These are phyloP conservation scores for Fusarium sp. DNA, from an alignment of 2,329 filamentous ascomycete species.

Conservation along the genomic window DNA sequence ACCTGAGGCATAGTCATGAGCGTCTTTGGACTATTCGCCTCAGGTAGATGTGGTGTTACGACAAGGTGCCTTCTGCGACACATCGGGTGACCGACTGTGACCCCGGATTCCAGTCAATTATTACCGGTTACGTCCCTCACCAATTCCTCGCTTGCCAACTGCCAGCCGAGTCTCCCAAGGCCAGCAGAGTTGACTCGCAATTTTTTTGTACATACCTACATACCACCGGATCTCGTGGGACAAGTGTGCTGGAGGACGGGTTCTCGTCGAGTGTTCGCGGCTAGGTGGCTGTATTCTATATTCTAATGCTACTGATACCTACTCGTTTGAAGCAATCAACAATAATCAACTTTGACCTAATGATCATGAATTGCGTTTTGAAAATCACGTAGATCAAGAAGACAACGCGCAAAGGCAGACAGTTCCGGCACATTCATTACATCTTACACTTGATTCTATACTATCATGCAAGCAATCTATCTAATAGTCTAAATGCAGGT, in stretches of 20 bases:
- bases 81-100: slow-evolving; percentile 47
- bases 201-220: slow-evolving; percentile 43
- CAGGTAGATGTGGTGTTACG: slow-evolving; percentile 42
- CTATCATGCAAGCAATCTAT: not conserved
- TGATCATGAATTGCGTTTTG: too few relatives aligned
- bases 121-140: slow-evolving; percentile 40
- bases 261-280: slow-evolving; percentile 47
- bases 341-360: not conserved
- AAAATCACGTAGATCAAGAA: too few relatives aligned
- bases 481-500: not conserved
- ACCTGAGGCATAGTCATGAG: slow-evolving; percentile 35
- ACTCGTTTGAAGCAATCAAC: slow-evolving; percentile 45
- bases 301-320: slow-evolving; percentile 52
- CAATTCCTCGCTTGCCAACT: slow-evolving; percentile 35
- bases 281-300: slow-evolving; percentile 46
- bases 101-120: slow-evolving; percentile 41
- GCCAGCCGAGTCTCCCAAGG: slow-evolving; percentile 11
- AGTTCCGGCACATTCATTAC: not conserved
- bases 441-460: not conserved
- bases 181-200: slow-evolving; percentile 25
- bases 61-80: slow-evolving; percentile 44
- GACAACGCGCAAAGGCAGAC: not conserved
- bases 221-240: slow-evolving; percentile 39
- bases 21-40: slow-evolving; percentile 29
- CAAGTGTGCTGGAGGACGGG: slow-evolving; percentile 46